Evolutionary conservation across 169 alveolate genomes (phyloP).

Genomic region (Amoebophrya sp.): DNA sequence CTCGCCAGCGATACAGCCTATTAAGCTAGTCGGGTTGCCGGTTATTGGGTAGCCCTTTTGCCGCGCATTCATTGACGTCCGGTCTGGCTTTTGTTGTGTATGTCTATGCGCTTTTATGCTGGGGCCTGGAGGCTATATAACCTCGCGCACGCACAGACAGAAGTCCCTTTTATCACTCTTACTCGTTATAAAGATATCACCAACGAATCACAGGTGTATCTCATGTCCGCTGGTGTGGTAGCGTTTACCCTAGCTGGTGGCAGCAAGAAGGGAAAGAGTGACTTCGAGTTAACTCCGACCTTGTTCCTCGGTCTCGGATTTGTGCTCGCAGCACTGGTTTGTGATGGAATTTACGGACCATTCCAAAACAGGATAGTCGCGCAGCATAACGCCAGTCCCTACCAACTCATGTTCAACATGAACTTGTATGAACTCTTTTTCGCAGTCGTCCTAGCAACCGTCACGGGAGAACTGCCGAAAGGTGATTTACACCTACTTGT

Average conservation of each 20-base stretch:
- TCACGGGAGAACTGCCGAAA: background rate
- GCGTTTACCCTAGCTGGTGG: background rate
- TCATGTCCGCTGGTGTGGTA: slow-evolving; percentile 12
- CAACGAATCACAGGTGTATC: background rate
- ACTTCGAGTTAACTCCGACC: background rate
- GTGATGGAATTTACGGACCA: slow-evolving; percentile 33
- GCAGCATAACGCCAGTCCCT: background rate
- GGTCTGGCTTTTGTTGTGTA: too few relatives aligned
- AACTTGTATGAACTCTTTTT: background rate
- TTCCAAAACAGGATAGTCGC: slow-evolving; percentile 18
- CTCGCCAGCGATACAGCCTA: too few relatives aligned
- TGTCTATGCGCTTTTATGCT: too few relatives aligned
- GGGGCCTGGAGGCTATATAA: too few relatives aligned
- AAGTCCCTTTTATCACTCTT: too few relatives aligned
- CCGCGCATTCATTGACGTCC: too few relatives aligned
- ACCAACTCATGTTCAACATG: slow-evolving; percentile 36
- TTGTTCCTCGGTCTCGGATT: background rate
- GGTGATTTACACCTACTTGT: too few relatives aligned
- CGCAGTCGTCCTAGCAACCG: background rate
- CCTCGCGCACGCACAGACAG: too few relatives aligned
- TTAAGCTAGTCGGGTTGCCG: too few relatives aligned
- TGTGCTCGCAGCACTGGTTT: slow-evolving; percentile 20
- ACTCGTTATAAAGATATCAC: too few relatives aligned
- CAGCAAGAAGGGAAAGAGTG: too few relatives aligned
- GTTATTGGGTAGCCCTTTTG: too few relatives aligned